Conservation (phyloP, 805 yeast species). For the Wickerhamiella azymoides region DNA sequence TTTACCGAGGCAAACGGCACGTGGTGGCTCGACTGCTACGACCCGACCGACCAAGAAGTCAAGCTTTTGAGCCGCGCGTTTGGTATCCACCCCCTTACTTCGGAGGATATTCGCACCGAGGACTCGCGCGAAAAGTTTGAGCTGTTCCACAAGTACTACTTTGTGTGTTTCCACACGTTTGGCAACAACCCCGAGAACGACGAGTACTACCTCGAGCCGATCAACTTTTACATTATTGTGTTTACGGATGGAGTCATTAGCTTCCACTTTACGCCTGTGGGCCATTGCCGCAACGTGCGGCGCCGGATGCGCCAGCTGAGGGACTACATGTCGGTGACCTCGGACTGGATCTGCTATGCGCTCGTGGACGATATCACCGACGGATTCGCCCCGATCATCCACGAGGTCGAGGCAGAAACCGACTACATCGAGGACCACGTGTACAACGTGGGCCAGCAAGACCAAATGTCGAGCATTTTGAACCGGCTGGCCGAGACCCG, state of each 20-base stretch:
- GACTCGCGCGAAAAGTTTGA: conserved; percentile 97
- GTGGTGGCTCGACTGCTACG: conserved; percentile 93
- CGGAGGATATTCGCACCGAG: conserved; percentile 93
- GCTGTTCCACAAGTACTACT: conserved; percentile 75
- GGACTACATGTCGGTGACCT: conserved; percentile 44
- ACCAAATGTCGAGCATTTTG: conserved; percentile 35
- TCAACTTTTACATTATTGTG: conserved; percentile 46
- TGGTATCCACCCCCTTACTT: conserved; percentile 94
- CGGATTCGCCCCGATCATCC: conserved; percentile 47
- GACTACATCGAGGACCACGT: conserved; percentile 69
- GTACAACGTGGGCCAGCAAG: conserved; percentile 44
- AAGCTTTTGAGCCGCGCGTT: conserved; percentile 81
- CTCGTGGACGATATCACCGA: conserved; percentile 53
- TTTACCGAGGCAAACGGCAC: conserved; percentile 61
- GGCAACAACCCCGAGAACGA: conserved; percentile 66
- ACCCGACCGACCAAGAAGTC: conserved; percentile 95
- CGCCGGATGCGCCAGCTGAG: conserved; percentile 49
- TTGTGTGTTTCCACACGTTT: conserved; percentile 94
- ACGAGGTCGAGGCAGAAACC: conserved; percentile 45
- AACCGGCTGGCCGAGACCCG: conserved; percentile 78
- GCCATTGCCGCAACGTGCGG: conserved; percentile 47
- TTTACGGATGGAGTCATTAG: conserved; percentile 46
- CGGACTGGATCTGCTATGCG: conserved; percentile 58
- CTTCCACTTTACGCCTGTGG: conserved; percentile 46
- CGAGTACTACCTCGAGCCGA: conserved; percentile 41